Conservation (phyloP, 2,329 filamentous ascomycete species). For the Amylocarpus encephaloides region DNA sequence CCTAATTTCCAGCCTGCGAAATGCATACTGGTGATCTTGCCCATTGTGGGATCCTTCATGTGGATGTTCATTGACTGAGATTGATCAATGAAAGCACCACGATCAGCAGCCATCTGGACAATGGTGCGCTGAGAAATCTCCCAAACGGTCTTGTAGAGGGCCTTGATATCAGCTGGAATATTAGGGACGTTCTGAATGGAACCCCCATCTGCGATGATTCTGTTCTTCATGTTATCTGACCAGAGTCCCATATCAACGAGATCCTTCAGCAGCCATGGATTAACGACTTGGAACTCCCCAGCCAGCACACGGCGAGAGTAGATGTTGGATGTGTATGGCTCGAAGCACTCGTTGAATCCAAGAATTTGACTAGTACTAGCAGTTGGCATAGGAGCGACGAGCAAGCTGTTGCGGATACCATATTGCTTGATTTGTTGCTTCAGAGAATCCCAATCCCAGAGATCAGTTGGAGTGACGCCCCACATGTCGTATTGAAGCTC, state of each 20-base stretch:
- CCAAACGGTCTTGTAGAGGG: slow-evolving; percentile 99
- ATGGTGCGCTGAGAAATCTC: slow-evolving; percentile 95
- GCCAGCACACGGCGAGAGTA: slow-evolving; percentile 97
- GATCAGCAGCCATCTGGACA: slow-evolving; percentile 96
- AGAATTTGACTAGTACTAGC: slow-evolving; percentile 96
- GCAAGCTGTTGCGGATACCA: slow-evolving; percentile 89
- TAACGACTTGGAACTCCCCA: slow-evolving; percentile 98
- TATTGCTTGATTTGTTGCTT: slow-evolving; percentile 89
- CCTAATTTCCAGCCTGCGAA: slow-evolving; percentile 99
- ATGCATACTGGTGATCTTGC: slow-evolving; percentile 99
- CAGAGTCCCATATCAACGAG: slow-evolving; percentile 96
- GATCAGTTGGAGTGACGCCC: slow-evolving; percentile 84
- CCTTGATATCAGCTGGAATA: slow-evolving; percentile 92
- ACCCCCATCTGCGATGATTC: slow-evolving; percentile 94
- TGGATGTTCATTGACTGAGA: slow-evolving; percentile 99
- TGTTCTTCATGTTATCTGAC: slow-evolving; percentile 99
- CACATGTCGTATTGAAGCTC: slow-evolving; percentile 99
- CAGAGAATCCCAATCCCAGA: slow-evolving; percentile 92
- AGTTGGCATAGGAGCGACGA: slow-evolving; percentile 96
- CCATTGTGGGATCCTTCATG: slow-evolving; percentile 98
- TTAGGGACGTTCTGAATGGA: slow-evolving; percentile 96
- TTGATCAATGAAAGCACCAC: slow-evolving; percentile 97
- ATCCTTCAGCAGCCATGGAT: slow-evolving; percentile 97
- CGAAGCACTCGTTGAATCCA: slow-evolving; percentile 99
- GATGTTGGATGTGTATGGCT: slow-evolving; percentile 99